A percentile compares a stretch with the other conserved stretches of the same genome.
These are phyloP conservation scores for Phaeosphaeriaceae sp. DNA, from an alignment of 2,329 filamentous ascomycete genomes.

Conservation along the genomic window DNA sequence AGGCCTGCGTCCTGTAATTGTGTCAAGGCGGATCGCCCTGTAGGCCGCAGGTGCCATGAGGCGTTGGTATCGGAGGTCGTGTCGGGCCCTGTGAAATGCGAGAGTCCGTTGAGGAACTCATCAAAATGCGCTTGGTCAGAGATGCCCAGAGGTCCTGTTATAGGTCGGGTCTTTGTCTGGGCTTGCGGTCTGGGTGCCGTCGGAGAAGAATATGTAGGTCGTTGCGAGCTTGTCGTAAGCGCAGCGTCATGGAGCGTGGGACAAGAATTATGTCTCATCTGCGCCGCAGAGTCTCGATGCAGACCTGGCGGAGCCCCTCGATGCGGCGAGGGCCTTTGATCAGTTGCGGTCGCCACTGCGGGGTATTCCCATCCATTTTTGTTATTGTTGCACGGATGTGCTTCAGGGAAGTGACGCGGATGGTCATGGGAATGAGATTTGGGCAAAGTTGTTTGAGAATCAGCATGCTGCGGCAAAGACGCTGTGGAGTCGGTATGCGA, in stretches of 20 bases:
- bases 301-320: conserved; percentile 4
- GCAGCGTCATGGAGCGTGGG: conserved; percentile 21
- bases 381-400: not conserved
- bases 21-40: conserved; percentile 23
- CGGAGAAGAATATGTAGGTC: conserved; percentile 20
- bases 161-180: not conserved
- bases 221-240: conserved; percentile 10
- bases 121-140: conserved; percentile 9
- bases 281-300: conserved; percentile 6
- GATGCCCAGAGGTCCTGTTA: not conserved
- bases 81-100: conserved; percentile 8
- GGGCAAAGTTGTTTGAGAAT: conserved; percentile 10
- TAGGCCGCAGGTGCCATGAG: conserved; percentile 12
- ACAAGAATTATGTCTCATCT: conserved; percentile 27
- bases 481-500: conserved; percentile 19
- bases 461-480: conserved; percentile 10
- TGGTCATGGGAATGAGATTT: conserved; percentile 9
- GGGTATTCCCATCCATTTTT: not conserved
- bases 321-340: conserved; percentile 2
- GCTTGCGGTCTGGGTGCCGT: conserved; percentile 4
- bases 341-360: not conserved
- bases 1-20: conserved; percentile 15
- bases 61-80: conserved; percentile 18
- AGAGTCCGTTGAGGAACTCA: conserved; percentile 10
- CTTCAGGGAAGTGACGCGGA: conserved; percentile 4